A percentile compares a stretch with the other conserved stretches of the same genome.
phyloP scores from a whole-genome alignment of 768 basidiomycete genomes.

The Tricholoma hemisulphureum region DNA sequence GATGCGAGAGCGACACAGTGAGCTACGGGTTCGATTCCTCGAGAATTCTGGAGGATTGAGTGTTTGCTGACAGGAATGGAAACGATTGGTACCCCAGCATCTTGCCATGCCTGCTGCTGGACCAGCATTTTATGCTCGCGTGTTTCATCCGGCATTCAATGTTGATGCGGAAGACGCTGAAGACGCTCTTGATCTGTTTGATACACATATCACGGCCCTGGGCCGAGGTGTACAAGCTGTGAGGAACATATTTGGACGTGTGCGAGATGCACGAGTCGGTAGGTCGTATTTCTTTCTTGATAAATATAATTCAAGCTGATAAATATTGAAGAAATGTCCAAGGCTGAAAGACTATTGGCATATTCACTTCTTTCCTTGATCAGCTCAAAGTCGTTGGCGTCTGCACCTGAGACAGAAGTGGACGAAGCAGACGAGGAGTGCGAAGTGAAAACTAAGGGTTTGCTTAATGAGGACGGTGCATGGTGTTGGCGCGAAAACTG shows the following conservation, averaged over 20 bases:
- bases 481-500: constrained; percentile 89
- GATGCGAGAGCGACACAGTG: constrained; percentile 73
- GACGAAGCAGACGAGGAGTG: constrained; percentile 49
- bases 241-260: constrained; percentile 57
- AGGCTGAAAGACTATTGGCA: constrained; percentile 69
- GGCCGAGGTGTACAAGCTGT: constrained; percentile 69
- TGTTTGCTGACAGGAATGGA: constrained; percentile 60
- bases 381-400: constrained; percentile 61
- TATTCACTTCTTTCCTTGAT: constrained; percentile 74
- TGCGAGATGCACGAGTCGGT: constrained; percentile 72
- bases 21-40: constrained; percentile 22
- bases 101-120: constrained; percentile 65
- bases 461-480: constrained; percentile 69
- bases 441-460: constrained; percentile 45
- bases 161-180: constrained; percentile 71
- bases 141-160: constrained; percentile 86
- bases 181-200: constrained; percentile 59
- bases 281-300: constrained; percentile 4
- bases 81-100: constrained; percentile 57
- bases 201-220: constrained; percentile 61
- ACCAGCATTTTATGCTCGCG: constrained; percentile 71
- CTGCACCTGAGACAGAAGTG: constrained; percentile 45
- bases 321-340: constrained; percentile 66
- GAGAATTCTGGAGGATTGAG: not conserved
- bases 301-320: not conserved